Evolutionary conservation across 2,329 filamentous ascomycete species (phyloP), one percentile per base, ranked within the genome.

Genomic region (Paramyrothecium sp.): DNA sequence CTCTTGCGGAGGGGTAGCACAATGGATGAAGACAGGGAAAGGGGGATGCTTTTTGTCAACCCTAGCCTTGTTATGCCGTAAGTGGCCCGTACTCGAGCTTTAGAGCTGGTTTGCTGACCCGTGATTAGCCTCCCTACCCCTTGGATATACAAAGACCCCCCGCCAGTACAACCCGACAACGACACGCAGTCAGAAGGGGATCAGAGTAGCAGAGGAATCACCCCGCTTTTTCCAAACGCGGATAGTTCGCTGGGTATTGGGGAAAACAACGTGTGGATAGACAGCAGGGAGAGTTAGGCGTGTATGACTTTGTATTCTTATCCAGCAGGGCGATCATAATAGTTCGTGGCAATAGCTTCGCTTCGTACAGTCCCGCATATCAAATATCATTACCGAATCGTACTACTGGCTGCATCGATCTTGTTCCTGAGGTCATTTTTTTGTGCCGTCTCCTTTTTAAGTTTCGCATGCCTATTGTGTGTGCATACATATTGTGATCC

Each of bases 31-130:
- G 81, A 85, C 57, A 81, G 84, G 58, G 90, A 94, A 68, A 85
- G 83, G 66, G 90, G 88, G 0, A 69, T 87, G 70, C 78, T 78
- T 51, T 96, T 92, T 72, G 78, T 92, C 52, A 95, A 94, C 64
- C 91, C 91, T 2, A 94, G 85, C 69, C 75, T 96, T 12, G 78
- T 88, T 3, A 75, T 79, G 33, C 87, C 88, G 79, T 89, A 79
- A 78, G 86, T 82, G 48, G 26, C 17, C 7, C 12, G 13, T n/a
- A 8, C 16, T 10, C 3, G 5, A 8, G 65, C 55, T 59, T 2
- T n/a, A 34, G 20, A 44, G 26, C 26, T 30, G 26, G 5, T 30
- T 10, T 44, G 38, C 38, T 44, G 38, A 44, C 38, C 21, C 41
- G 7, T 19, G 23, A 1, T 8, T 57, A 89, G 86, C 21, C 77